phyloP scores from a whole-genome alignment of 768 basidiomycete species.

The Astraeus odoratus region DNA sequence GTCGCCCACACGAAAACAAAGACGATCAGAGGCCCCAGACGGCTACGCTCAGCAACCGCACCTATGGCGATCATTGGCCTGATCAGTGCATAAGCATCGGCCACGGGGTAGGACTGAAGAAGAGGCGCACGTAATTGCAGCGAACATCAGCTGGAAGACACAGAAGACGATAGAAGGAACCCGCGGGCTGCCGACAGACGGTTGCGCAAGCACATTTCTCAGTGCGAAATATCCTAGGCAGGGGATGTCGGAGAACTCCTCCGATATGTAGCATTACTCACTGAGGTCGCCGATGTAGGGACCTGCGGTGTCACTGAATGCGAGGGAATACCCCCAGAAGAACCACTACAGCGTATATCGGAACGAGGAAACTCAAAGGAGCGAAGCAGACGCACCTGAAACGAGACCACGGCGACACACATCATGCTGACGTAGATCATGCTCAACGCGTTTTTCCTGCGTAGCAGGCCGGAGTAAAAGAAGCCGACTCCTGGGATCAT shows the following conservation, averaged over 20 bases:
- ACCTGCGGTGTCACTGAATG: slow-evolving; percentile 74
- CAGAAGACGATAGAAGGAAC: slow-evolving; percentile 74
- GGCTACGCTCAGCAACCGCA: slow-evolving; percentile 84
- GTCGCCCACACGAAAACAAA: slow-evolving; percentile 91
- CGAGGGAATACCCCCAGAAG: slow-evolving; percentile 94
- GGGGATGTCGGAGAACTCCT: not conserved
- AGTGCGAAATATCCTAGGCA: slow-evolving; percentile 73
- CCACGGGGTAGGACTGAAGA: not conserved
- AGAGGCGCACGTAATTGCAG: slow-evolving; percentile 66
- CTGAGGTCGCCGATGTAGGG: slow-evolving; percentile 83
- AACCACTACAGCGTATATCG: slow-evolving; percentile 59
- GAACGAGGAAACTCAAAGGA: not conserved
- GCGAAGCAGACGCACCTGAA: slow-evolving; percentile 50
- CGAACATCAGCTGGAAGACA: slow-evolving; percentile 89
- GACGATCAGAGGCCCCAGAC: slow-evolving; percentile 78
- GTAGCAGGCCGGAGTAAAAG: slow-evolving; percentile 86
- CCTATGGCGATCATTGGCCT: slow-evolving; percentile 87
- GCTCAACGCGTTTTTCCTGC: slow-evolving; percentile 89
- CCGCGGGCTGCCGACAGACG: slow-evolving; percentile 63
- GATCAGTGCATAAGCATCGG: slow-evolving; percentile 10
- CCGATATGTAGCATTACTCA: slow-evolving; percentile 27
- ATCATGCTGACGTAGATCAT: slow-evolving; percentile 83
- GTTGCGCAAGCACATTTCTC: slow-evolving; percentile 66
- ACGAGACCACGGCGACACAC: slow-evolving; percentile 70
- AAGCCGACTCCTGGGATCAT: slow-evolving; percentile 84